Base-by-base conservation (phyloP, 2,329 filamentous ascomycete genomes). In the Bipolaris bicolor region DNA sequence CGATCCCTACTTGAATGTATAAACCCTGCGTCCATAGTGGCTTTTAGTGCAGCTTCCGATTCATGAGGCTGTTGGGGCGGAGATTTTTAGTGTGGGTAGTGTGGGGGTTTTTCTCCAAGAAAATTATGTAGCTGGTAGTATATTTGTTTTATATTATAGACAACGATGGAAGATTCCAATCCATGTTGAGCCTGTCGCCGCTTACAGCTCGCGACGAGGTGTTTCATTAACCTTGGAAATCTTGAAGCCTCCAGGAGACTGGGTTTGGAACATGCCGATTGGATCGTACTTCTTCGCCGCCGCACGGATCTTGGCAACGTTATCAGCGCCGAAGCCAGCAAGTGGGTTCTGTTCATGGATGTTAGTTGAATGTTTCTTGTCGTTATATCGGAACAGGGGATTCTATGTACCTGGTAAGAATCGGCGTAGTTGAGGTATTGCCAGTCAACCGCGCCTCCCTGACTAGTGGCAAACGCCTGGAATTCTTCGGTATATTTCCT, bases 161-260 rank as follows among this genome's bases (percentile, higher is more conserved):
- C 10, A 31, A 5, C 29, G 29, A 31, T 31, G 10, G 29, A 5
- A 31, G 4, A 31, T 11, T 11, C 5, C 16, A 34, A 13, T 34
- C 7, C 20, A 5, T 34, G 7, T 5, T 11, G 15, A 11, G n/a
- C 29, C 3, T 20, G 2, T 20, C 3, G 18, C 15, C 4, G 11
- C n/a, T 22, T 50, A 55, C 22, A 55, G 34, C 16, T 55, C 52
- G 3, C 34, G 46, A 20, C 44, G 40, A 16, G 40, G 16, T n/a
- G 18, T 15, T 16, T 11, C 36, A 3, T 41, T 26, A 3, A 67
- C 61, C 24, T 57, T 64, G 1, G 66, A 64, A 11, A 74, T 64
- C 65, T 81, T 81, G 58, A 80, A 81, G 31, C 76, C 75, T n/a
- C 79, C 78, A 1, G 77, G 77, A 31, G 74, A 66, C 16, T 75